Base-by-base conservation (phyloP, 2,329 filamentous ascomycete species). In the Rhinocladiella similis region DNA sequence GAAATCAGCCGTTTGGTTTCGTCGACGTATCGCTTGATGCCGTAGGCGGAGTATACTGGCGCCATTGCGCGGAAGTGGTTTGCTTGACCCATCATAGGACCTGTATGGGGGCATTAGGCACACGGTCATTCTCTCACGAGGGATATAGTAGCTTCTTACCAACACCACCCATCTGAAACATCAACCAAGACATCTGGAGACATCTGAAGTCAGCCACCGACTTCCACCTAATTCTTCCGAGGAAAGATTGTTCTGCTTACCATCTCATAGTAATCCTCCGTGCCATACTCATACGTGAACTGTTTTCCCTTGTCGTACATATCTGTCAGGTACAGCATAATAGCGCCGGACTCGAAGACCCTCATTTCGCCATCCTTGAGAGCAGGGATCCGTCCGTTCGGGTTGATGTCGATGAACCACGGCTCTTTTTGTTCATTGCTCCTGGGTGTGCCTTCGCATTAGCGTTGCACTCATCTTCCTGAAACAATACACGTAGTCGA, bases 361-460 rank as follows among this genome's bases (percentile, higher is more conserved):
- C 70, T 67, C 63, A 72, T 61, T 1, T 65, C 57, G 38, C 68
- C 68, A 62, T 79, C 76, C 29, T 72, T 67, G 42, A 79, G 69
- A 16, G 75, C 77, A 16, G 76, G 77, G 51, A 79, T 78, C 36
- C 76, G 73, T 29, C 76, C 77, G 61, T 78, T 79, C n/a, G 76
- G 77, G 55, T 78, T 78, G 55, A 78, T 76, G 43, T 74, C 70
- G 42, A 78, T 59, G 63, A 73, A 80, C 75, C 75, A 77, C 2
- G 66, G 63, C 59, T 77, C 69, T 55, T 78, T 79, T 57, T 78
- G 75, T 3, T 66, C 62, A 47, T 77, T 76, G 47, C 71, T 75
- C 50, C 38, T 41, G 38, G 14, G 5, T 9, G 6, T 41, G n/a
- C 16, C 38, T 16, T 16, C 38, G 14, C 3, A 3, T 41, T 12